These are phyloP conservation scores for Neotropicomus parvogracilis DNA, from an alignment of 1,284 basidiomycete genomes.

Conservation along the genomic window DNA sequence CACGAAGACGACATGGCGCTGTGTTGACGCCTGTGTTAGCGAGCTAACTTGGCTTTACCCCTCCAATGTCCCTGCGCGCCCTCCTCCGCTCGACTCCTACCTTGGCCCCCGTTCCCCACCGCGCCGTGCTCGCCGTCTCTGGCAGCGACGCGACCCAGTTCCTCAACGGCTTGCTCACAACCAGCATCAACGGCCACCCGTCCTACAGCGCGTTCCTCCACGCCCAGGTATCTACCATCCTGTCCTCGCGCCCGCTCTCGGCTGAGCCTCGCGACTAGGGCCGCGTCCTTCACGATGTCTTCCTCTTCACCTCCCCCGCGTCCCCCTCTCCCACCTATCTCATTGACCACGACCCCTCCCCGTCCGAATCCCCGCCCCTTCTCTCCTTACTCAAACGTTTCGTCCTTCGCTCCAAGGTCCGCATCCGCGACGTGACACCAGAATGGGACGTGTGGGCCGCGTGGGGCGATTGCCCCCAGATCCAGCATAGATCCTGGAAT, in stretches of 20 bases:
- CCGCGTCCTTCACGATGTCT: slow-evolving; percentile 84
- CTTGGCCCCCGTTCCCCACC: slow-evolving; percentile 58
- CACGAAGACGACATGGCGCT: slow-evolving; percentile 67
- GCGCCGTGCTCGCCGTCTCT: slow-evolving; percentile 70
- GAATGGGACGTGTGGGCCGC: slow-evolving; percentile 78
- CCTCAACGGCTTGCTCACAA: slow-evolving; percentile 82
- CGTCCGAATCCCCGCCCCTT: slow-evolving; percentile 57
- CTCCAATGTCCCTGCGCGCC: slow-evolving; percentile 39
- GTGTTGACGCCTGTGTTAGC: slow-evolving; percentile 10
- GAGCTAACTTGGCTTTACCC: no score
- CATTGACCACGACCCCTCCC: slow-evolving; percentile 69
- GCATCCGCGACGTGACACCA: slow-evolving; percentile 70
- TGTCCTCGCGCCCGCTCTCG: background rate
- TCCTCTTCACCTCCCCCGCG: slow-evolving; percentile 69
- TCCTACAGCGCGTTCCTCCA: slow-evolving; percentile 83
- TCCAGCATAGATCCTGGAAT: slow-evolving; percentile 49
- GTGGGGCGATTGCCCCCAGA: slow-evolving; percentile 57
- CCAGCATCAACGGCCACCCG: slow-evolving; percentile 53
- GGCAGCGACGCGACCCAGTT: slow-evolving; percentile 85
- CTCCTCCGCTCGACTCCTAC: slow-evolving; percentile 53
- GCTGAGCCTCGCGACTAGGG: slow-evolving; percentile 52
- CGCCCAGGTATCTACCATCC: slow-evolving; percentile 68
- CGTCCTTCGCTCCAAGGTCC: slow-evolving; percentile 87
- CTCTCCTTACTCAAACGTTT: slow-evolving; percentile 75
- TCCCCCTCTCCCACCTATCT: slow-evolving; percentile 55